phyloP scores from a whole-genome alignment of 164 flowering plant species.

The Vitis rupestris region DNA sequence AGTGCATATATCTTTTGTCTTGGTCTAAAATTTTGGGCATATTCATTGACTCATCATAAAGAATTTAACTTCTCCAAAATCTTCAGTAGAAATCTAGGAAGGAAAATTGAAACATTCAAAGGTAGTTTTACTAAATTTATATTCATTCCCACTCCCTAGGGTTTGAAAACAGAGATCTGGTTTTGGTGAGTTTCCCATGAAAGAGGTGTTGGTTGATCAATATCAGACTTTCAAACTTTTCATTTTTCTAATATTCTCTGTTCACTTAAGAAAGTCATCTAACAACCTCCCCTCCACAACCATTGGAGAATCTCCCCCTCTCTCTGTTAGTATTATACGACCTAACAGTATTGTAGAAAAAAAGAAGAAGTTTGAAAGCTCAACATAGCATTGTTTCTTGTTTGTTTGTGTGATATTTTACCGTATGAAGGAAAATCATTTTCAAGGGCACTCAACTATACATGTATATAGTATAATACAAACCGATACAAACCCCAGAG shows the following conservation, averaged over 20 bases:
- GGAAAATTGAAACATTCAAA: conserved; percentile 1
- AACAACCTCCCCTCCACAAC: conserved; percentile 7
- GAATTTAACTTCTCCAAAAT: neutral
- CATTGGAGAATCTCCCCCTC: conserved; percentile 20
- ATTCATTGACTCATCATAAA: conserved; percentile 3
- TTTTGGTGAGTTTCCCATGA: conserved; percentile 8
- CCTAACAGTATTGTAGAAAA: neutral
- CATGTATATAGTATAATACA: neutral
- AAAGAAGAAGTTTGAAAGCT: too few species aligned
- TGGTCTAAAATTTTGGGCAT: neutral
- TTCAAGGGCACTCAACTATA: too few species aligned
- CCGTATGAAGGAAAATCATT: too few species aligned
- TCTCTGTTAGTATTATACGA: neutral
- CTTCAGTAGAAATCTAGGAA: neutral
- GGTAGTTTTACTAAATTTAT: too few species aligned
- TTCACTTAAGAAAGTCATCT: conserved; percentile 7
- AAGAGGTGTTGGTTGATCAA: conserved; percentile 18
- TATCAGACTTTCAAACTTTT: conserved; percentile 10
- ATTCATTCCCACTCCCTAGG: neutral
- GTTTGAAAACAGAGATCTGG: conserved; percentile 1
- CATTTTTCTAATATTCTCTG: conserved; percentile 13
- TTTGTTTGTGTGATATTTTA: too few species aligned
- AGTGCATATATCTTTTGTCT: too few species aligned
- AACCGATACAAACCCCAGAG: neutral
- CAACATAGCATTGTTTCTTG: too few species aligned